Evolutionary conservation across 495 filamentous ascomycete genomes (phyloP), one percentile per base, ranked within the genome.

Genomic region (Filosporella fistucella): DNA sequence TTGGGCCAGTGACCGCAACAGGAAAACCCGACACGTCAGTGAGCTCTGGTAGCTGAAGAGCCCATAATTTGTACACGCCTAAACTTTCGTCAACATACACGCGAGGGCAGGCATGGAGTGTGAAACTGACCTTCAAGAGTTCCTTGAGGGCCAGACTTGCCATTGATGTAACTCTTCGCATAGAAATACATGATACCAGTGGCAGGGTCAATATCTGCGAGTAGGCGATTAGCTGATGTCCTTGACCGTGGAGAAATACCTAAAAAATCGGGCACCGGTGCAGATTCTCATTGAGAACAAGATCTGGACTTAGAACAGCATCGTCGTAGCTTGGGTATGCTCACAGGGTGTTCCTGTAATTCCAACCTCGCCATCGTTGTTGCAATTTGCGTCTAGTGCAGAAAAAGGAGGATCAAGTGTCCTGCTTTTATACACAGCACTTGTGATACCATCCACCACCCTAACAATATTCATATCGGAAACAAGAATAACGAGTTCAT

Each of bases 391-490:
- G 22, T 66, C 66, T 14, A 49, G 30, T 13, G 53, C 33, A 14
- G 58, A 30, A 38, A 68, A 69, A 2, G 66, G 66, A 9, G 47
- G 41, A 17, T 61, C 43, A 0, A 68, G 46, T 20, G 59, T 47
- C 29, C 66, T 48, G 4, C 42, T 22, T 30, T 54, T 54, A 25
- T 66, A 42, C 11, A 58, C 6, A n/a, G 40, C 49, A n/a, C 66
- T 66, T 1, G 66, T 67, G 34, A 56, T 52, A 22, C 61, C 63
- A 52, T 68, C 51, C 4, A 69, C 6, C 14, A 51, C 64, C 20
- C 60, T 45, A 44, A 69, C 59, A 26, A 47, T 55, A 45, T 69
- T 69, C 48, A 61, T 51, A 2, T 66, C 52, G 14, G 66, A 63
- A 22, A 61, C 65, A 5, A 63, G 20, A 42, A 67, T 66, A 17